Evolutionary conservation across 441 rosid genomes (phyloP).

Genomic region (Corymbia citriodora): DNA sequence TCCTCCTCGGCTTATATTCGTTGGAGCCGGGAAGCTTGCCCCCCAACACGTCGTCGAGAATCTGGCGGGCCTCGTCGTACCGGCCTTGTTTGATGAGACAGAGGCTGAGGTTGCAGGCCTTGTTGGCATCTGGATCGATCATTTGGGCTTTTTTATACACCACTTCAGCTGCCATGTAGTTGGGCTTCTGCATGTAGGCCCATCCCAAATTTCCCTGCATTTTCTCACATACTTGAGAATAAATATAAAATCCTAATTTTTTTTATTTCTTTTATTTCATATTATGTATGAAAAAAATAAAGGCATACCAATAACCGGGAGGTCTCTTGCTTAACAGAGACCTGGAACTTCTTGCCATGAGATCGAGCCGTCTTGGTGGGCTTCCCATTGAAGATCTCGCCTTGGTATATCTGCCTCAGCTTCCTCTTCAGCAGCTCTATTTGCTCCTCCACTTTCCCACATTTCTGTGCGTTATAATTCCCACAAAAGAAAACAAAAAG

Average conservation of each 20-base stretch:
- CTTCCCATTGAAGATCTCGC: constrained; percentile 76
- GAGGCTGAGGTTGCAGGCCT: constrained; percentile 62
- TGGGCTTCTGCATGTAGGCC: constrained; percentile 91
- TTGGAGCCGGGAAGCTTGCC: constrained; percentile 45
- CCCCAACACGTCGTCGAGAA: constrained; percentile 29
- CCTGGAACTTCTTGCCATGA: constrained; percentile 91
- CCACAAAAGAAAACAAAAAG: neutral
- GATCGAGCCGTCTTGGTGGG: constrained; percentile 89
- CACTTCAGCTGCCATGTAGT: constrained; percentile 72
- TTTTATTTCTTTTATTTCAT: neutral
- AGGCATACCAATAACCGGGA: constrained; percentile 65
- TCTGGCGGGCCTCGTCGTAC: constrained; percentile 38
- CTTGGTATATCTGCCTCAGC: constrained; percentile 65
- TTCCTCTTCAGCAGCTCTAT: constrained; percentile 67
- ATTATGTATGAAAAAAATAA: neutral
- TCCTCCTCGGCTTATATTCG: constrained; percentile 43
- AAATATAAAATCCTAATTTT: neutral
- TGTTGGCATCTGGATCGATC: constrained; percentile 65
- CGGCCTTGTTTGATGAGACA: constrained; percentile 68
- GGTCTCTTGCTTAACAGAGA: constrained; percentile 78
- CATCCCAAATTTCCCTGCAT: constrained; percentile 87
- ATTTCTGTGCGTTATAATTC: constrained; percentile 37
- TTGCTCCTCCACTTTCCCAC: constrained; percentile 77
- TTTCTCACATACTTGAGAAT: no score
- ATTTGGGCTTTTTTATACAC: constrained; percentile 79